A percentile compares a stretch with the other conserved stretches of the same genome.
These are phyloP conservation scores for Claviceps maximensis DNA, from an alignment of 2,329 filamentous ascomycete species.

Conservation along the genomic window DNA sequence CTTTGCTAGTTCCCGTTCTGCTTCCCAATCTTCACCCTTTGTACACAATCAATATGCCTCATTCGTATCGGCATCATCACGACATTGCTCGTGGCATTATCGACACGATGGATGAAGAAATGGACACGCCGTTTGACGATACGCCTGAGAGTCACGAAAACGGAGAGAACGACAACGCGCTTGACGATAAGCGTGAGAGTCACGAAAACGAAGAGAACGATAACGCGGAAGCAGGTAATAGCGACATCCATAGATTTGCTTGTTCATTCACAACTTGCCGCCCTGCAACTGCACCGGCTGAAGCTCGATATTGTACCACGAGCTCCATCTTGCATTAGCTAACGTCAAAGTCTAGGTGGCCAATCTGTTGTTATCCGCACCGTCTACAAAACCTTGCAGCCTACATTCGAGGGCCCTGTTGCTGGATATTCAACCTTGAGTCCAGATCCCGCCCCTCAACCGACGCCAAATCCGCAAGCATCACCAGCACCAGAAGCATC, in stretches of 20 bases:
- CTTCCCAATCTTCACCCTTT: background rate
- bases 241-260: background rate
- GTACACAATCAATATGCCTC: conserved; percentile 15
- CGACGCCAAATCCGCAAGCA: conserved; percentile 2
- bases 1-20: background rate
- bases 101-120: background rate
- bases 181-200: background rate
- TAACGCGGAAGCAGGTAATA: conserved; percentile 1
- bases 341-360: conserved; percentile 1
- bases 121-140: background rate
- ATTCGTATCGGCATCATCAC: conserved; percentile 16
- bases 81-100: background rate
- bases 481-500: background rate
- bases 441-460: conserved; percentile 6
- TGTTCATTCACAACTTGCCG: too few relatives aligned
- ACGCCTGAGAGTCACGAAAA: background rate
- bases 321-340: too few relatives aligned
- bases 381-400: conserved; percentile 28
- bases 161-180: background rate
- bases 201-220: background rate
- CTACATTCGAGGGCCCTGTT: conserved; percentile 28
- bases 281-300: too few relatives aligned
- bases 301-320: too few relatives aligned
- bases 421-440: conserved; percentile 27
- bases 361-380: conserved; percentile 20